Percentiles rank a stretch among this genome's conserved stretches.
These are phyloP conservation scores for Pelargonium fulgidum DNA, from an alignment of 441 rosid species.

Conservation along the genomic window DNA sequence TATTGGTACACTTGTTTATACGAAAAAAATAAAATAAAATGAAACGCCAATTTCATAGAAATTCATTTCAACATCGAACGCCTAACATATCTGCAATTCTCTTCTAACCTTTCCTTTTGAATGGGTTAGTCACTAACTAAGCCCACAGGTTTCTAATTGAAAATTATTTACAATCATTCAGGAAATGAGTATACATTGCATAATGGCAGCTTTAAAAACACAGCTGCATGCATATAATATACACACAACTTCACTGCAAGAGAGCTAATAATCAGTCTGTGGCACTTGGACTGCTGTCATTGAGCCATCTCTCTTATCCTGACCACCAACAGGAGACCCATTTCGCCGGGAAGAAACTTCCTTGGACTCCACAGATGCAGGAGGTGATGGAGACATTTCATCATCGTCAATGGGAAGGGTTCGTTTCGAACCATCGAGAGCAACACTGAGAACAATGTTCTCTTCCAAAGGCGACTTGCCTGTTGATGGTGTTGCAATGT, in stretches of 20 bases:
- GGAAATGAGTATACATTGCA: constrained; percentile 4
- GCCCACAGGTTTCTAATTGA: neutral
- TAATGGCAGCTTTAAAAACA: constrained; percentile 16
- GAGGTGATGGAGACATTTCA: neutral
- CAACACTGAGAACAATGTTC: constrained; percentile 20
- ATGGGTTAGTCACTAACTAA: neutral
- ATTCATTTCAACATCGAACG: neutral
- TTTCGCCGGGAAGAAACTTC: constrained; percentile 20
- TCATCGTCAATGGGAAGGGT: constrained; percentile 20
- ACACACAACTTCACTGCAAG: neutral
- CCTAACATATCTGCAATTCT: neutral
- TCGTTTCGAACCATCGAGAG: constrained; percentile 20
- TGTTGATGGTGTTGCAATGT: constrained; percentile 1
- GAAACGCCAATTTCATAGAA: too few relatives aligned
- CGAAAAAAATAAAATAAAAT: too few relatives aligned
- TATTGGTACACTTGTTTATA: too few relatives aligned
- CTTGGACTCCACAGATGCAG: constrained; percentile 5
- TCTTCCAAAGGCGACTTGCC: constrained; percentile 20
- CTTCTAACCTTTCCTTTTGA: neutral
- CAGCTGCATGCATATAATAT: constrained; percentile 19
- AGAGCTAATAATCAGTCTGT: neutral
- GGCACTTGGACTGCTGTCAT: constrained; percentile 8
- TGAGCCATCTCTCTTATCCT: constrained; percentile 19
- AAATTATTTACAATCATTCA: neutral
- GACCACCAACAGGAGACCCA: constrained; percentile 11